These are phyloP conservation scores for Alloascoidea africana DNA, from an alignment of 805 yeast species.

Conservation along the genomic window DNA sequence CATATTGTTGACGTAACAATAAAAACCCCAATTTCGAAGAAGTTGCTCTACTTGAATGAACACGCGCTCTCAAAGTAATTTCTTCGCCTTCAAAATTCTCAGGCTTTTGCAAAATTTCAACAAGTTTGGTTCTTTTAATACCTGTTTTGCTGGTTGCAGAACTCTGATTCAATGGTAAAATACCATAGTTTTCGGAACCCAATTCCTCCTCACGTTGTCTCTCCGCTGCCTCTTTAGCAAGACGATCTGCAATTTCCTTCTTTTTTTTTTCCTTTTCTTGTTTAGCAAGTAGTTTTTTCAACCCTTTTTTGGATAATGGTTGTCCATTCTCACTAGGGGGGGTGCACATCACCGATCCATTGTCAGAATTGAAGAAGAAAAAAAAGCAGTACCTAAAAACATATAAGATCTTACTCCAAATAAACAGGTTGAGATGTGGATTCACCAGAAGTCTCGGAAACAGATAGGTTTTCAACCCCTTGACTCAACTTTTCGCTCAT, in stretches of 20 bases:
- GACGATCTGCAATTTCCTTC: slow-evolving; percentile 81
- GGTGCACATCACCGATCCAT: no score
- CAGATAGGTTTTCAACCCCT: no score
- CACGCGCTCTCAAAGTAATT: slow-evolving; percentile 83
- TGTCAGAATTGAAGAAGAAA: no score
- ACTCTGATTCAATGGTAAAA: slow-evolving; percentile 76
- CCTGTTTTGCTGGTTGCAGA: slow-evolving; percentile 39
- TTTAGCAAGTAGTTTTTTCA: slow-evolving; percentile 89
- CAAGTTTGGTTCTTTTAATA: slow-evolving; percentile 41
- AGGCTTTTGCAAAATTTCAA: slow-evolving; percentile 32
- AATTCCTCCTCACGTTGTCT: slow-evolving; percentile 66
- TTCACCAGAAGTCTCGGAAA: no score
- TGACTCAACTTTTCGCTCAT: no score
- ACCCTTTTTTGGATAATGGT: slow-evolving; percentile 85
- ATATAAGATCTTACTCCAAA: no score
- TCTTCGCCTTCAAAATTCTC: slow-evolving; percentile 63
- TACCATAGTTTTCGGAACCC: slow-evolving; percentile 82
- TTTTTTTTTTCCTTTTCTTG: slow-evolving; percentile 85
- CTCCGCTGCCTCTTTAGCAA: slow-evolving; percentile 77
- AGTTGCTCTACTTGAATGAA: slow-evolving; percentile 87
- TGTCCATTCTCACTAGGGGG: slow-evolving; percentile 62
- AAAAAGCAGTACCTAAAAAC: no score
- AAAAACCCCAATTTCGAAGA: slow-evolving; percentile 90
- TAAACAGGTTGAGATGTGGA: no score
- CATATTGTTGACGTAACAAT: slow-evolving; percentile 81